phyloP scores from a whole-genome alignment of 2,329 filamentous ascomycete species.

The Nemania sp. region DNA sequence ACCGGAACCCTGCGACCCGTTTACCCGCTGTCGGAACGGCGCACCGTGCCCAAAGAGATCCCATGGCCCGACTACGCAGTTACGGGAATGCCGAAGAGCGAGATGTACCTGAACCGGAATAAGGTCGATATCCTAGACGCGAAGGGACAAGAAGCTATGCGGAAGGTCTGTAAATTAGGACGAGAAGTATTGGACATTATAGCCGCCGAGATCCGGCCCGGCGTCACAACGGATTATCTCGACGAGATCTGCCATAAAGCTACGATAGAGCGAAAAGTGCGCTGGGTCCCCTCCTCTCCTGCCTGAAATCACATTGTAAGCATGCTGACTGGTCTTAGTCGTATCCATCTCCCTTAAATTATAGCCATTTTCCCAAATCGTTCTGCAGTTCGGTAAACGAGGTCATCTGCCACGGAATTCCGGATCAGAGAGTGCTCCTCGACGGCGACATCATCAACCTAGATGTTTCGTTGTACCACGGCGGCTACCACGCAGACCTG shows the following conservation, averaged over 20 bases:
- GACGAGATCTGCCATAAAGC: slow-evolving; percentile 95
- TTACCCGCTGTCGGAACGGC: slow-evolving; percentile 76
- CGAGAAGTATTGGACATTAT: slow-evolving; percentile 93
- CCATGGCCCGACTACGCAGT: slow-evolving; percentile 83
- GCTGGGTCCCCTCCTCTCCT: slow-evolving; percentile 37
- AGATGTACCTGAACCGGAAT: slow-evolving; percentile 67
- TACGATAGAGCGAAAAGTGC: slow-evolving; percentile 86
- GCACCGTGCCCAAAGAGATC: slow-evolving; percentile 78
- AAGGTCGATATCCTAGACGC: slow-evolving; percentile 83
- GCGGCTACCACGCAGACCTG: slow-evolving; percentile 91
- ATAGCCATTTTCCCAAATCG: slow-evolving; percentile 95
- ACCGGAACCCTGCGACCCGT: slow-evolving; percentile 82
- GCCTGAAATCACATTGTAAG: not conserved
- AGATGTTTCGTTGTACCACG: slow-evolving; percentile 91
- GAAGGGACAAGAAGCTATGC: slow-evolving; percentile 84
- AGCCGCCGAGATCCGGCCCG: slow-evolving; percentile 80
- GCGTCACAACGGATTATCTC: slow-evolving; percentile 92
- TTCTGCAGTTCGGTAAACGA: slow-evolving; percentile 97
- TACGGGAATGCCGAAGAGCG: slow-evolving; percentile 73
- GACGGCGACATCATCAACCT: slow-evolving; percentile 98
- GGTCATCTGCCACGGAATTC: slow-evolving; percentile 98
- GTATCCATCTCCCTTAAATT: slow-evolving; percentile 93
- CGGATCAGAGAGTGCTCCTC: slow-evolving; percentile 81
- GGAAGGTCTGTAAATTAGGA: slow-evolving; percentile 83
- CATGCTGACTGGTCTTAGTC: slow-evolving; percentile 58